phyloP scores from a whole-genome alignment of 208 protist species.

The Wallacemonas sp. region DNA sequence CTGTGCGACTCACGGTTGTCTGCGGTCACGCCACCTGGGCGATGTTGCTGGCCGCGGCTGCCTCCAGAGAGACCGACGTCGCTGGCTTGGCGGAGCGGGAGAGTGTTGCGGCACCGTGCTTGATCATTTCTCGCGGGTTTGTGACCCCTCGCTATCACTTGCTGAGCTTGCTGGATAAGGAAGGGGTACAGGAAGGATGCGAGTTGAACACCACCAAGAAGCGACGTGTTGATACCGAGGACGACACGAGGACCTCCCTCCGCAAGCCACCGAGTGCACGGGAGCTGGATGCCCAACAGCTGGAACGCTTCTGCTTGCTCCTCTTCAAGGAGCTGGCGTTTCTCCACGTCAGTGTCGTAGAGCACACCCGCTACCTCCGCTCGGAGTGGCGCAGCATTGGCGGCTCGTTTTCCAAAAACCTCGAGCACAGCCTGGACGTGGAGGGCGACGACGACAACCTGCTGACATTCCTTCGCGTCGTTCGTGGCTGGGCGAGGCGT shows the following conservation, averaged over 20 bases:
- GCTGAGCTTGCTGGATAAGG: slow-evolving; percentile 19
- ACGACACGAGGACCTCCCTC: background rate
- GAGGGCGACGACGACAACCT: slow-evolving; percentile 16
- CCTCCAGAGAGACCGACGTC: background rate
- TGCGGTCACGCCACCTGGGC: slow-evolving; percentile 6
- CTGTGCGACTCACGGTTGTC: slow-evolving; percentile 10
- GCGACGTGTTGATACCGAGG: background rate
- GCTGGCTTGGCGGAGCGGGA: background rate
- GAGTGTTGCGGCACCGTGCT: slow-evolving; percentile 4
- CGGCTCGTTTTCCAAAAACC: background rate
- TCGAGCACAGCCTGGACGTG: slow-evolving; percentile 9
- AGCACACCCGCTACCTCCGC: slow-evolving; percentile 16
- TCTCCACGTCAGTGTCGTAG: slow-evolving; percentile 23
- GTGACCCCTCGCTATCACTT: slow-evolving; percentile 27
- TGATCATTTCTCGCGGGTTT: slow-evolving; percentile 17
- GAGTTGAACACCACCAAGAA: slow-evolving; percentile 8
- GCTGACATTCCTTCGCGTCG: slow-evolving; percentile 2
- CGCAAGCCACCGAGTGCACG: slow-evolving; percentile 11
- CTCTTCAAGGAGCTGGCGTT: slow-evolving; percentile 36
- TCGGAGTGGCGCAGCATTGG: slow-evolving; percentile 17
- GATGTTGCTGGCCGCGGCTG: background rate
- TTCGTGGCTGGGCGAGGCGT: slow-evolving; percentile 13
- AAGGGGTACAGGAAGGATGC: slow-evolving; percentile 5
- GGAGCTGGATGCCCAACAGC: slow-evolving; percentile 2
- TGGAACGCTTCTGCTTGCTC: slow-evolving; percentile 22